A percentile compares a stretch with the other conserved stretches of the same genome.
phyloP scores from a whole-genome alignment of 2,329 filamentous ascomycete species.

The Alternaria novae-zelandiae region DNA sequence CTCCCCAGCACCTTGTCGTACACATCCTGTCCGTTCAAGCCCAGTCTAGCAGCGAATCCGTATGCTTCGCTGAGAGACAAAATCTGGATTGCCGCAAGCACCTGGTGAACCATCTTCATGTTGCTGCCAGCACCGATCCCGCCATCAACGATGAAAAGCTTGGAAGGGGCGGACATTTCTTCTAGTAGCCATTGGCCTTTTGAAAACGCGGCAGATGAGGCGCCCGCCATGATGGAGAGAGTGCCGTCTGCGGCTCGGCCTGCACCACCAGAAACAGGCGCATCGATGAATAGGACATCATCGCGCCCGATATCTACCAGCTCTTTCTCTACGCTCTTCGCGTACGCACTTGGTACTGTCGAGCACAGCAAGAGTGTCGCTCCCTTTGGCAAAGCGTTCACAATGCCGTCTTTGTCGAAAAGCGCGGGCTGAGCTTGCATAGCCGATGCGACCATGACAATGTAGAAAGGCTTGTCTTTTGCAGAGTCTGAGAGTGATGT shows the following conservation, averaged over 20 bases:
- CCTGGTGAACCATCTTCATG: constrained; percentile 65
- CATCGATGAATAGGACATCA: constrained; percentile 73
- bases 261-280: constrained; percentile 75
- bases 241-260: constrained; percentile 73
- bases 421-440: constrained; percentile 71
- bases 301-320: constrained; percentile 62
- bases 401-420: constrained; percentile 63
- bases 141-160: constrained; percentile 63
- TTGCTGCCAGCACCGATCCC: constrained; percentile 62
- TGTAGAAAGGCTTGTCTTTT: constrained; percentile 63
- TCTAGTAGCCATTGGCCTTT: constrained; percentile 66
- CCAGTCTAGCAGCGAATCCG: constrained; percentile 61
- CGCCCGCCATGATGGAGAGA: constrained; percentile 77
- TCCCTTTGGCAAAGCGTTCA: constrained; percentile 60
- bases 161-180: constrained; percentile 65
- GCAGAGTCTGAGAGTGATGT: constrained; percentile 68
- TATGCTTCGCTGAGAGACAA: constrained; percentile 63
- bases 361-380: constrained; percentile 71
- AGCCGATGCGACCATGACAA: constrained; percentile 79
- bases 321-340: constrained; percentile 64
- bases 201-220: constrained; percentile 61
- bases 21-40: constrained; percentile 58
- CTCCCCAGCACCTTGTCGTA: constrained; percentile 56
- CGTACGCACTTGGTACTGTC: constrained; percentile 72
- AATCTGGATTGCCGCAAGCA: constrained; percentile 66